Base-by-base conservation (phyloP, 169 alveolate species). In the Neospora caninum region DNA sequence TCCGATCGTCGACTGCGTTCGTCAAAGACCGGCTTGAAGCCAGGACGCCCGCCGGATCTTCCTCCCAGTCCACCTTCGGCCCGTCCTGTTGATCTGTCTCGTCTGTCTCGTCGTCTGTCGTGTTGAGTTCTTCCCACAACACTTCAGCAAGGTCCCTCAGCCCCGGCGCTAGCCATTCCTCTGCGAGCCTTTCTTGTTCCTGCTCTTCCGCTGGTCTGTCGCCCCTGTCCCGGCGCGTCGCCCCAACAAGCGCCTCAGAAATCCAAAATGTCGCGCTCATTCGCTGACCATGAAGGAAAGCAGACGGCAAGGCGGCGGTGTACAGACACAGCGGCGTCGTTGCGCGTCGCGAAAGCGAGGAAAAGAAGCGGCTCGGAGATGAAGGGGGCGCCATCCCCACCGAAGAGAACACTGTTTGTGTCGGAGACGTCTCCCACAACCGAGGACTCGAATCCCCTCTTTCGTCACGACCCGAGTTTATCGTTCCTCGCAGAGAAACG, bases 141-240 rank as follows among this genome's bases (percentile, higher is more conserved):
- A 82, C 89, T 36, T 41, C 89, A 4, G 89, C 89, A 43, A 82
- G 39, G 39, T 82, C 89, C 41, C 67, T 22, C 53, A 82, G 31
- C n/a, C 89, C 89, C 34, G 64, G 89, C 25, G 89, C 69, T n/a
- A 82, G 64, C 89, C 89, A 82, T 6, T 82, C 36, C 89, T 41
- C 6, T 34, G 89, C 89, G 22, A 29, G 38, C 41, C 0, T 9
- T 36, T 13, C 25, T 49, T 41, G 89, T 27, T 82, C 69, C 45
- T 78, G 27, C 45, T 78, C 49, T 78, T n/a, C 45, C 1, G 45
- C 39, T 1, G 27, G n/a, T n/a, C 45, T 78, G 39, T n/a, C 86
- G 27, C 45, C 49, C 13, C 45, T 10, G 27, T 0, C 39, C 29
- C n/a, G 39, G 45, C n/a, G 29, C 45, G 41, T n/a, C 27, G 73